Percentiles rank a stretch among this genome's conserved stretches.
phyloP scores from a whole-genome alignment of 805 yeast species.

The Candida broadrunensis region DNA sequence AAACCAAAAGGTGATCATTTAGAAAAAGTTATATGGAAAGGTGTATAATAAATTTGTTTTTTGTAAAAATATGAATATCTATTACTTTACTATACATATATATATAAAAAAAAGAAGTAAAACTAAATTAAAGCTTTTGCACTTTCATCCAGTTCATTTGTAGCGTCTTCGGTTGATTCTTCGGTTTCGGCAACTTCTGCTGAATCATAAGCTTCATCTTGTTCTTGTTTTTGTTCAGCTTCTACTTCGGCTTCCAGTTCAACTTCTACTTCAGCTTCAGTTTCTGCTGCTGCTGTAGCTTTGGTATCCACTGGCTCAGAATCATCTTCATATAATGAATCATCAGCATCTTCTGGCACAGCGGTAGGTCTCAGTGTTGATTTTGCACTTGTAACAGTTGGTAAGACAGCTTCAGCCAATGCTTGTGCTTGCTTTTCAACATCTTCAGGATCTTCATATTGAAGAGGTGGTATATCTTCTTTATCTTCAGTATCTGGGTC shows the following conservation, averaged over 20 bases:
- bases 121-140: neutral
- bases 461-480: too few relatives aligned
- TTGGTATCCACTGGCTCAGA: too few relatives aligned
- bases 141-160: neutral
- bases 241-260: too few relatives aligned
- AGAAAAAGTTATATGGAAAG: slow-evolving; percentile 73
- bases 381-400: too few relatives aligned
- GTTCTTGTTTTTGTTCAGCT: slow-evolving; percentile 5
- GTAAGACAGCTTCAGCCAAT: too few relatives aligned
- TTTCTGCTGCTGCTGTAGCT: too few relatives aligned
- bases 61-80: neutral
- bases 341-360: too few relatives aligned
- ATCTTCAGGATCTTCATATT: slow-evolving; percentile 4
- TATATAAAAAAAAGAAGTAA: neutral
- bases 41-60: slow-evolving; percentile 32
- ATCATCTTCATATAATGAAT: too few relatives aligned
- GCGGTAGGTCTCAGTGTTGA: too few relatives aligned
- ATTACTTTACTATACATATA: too few relatives aligned
- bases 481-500: slow-evolving; percentile 1
- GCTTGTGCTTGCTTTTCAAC: too few relatives aligned
- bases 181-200: neutral
- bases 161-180: neutral
- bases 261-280: too few relatives aligned
- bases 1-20: slow-evolving; percentile 60
- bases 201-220: slow-evolving; percentile 1